phyloP scores from a whole-genome alignment of 2,329 filamentous ascomycete species.

The Byssochlamys sp. region DNA sequence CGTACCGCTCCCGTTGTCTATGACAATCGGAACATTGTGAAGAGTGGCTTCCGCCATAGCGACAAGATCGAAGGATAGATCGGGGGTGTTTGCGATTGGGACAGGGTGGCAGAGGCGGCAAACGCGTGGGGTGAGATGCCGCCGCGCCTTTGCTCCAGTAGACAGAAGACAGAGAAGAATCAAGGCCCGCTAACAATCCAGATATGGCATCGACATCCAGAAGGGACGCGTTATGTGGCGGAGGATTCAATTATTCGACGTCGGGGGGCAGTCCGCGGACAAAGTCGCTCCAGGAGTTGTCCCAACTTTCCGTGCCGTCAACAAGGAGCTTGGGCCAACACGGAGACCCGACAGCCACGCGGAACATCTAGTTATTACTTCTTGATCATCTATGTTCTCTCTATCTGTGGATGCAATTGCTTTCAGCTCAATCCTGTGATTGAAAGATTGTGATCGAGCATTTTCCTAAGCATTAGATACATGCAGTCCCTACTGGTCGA shows the following conservation, averaged over 20 bases:
- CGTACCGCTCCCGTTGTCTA: slow-evolving; percentile 96
- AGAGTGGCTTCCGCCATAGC: slow-evolving; percentile 58
- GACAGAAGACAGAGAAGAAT: neutral
- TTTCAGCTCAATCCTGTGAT: too few relatives aligned
- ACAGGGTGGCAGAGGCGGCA: slow-evolving; percentile 1
- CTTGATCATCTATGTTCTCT: too few relatives aligned
- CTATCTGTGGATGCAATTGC: too few relatives aligned
- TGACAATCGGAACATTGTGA: slow-evolving; percentile 95
- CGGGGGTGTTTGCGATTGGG: slow-evolving; percentile 4
- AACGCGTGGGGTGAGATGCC: slow-evolving; percentile 1
- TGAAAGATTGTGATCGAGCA: too few relatives aligned
- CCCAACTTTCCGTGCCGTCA: slow-evolving; percentile 14
- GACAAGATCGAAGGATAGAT: slow-evolving; percentile 12
- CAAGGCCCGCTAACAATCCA: neutral
- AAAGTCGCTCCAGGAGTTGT: slow-evolving; percentile 8
- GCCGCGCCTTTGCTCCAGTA: neutral
- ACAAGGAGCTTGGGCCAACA: slow-evolving; percentile 32
- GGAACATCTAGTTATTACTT: neutral
- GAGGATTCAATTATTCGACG: slow-evolving; percentile 1
- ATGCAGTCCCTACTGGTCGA: too few relatives aligned
- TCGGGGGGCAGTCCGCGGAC: slow-evolving; percentile 3
- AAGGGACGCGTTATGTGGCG: neutral
- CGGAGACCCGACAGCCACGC: neutral
- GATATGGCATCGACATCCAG: neutral
- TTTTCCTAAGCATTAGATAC: too few relatives aligned